Conservation (phyloP, 176 grass and related monocot genomes). For the Aechmea fasciata region DNA sequence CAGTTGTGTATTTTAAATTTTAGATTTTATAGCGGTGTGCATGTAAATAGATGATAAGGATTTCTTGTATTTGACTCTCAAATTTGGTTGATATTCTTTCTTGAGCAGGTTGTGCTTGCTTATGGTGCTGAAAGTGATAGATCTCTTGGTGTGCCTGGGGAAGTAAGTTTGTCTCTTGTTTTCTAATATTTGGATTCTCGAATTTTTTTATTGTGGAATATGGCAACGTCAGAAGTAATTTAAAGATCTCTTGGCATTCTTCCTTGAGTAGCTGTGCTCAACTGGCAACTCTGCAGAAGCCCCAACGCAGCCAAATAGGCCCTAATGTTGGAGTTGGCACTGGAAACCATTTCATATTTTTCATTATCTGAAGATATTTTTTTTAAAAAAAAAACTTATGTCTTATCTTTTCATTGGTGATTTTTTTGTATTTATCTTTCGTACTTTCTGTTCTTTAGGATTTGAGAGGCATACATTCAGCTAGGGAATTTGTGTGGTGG, state of each 20-base stretch:
- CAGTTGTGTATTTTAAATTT: neutral
- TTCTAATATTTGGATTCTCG: neutral
- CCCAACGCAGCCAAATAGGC: too few species aligned
- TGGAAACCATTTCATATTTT: too few species aligned
- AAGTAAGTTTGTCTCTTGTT: conserved; percentile 37
- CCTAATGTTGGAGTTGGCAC: too few species aligned
- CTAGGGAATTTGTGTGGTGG: conserved; percentile 96
- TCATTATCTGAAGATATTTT: neutral
- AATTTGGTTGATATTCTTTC: neutral
- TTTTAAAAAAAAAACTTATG: neutral
- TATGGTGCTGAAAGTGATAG: conserved; percentile 94
- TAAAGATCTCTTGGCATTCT: neutral
- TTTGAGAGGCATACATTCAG: conserved; percentile 73
- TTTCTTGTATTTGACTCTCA: neutral
- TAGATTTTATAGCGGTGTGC: neutral
- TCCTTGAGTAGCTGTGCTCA: neutral
- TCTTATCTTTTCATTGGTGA: conserved; percentile 1
- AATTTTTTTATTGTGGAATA: neutral
- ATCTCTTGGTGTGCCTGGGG: conserved; percentile 66
- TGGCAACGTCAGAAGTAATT: neutral
- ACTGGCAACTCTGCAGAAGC: too few species aligned
- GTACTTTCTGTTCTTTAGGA: conserved; percentile 35
- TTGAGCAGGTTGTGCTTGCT: conserved; percentile 77
- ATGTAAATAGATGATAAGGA: too few species aligned
- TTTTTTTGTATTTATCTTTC: conserved; percentile 10